A percentile compares a stretch with the other conserved stretches of the same genome.
phyloP scores from a whole-genome alignment of 345 rosid species.

The Linum tenue region DNA sequence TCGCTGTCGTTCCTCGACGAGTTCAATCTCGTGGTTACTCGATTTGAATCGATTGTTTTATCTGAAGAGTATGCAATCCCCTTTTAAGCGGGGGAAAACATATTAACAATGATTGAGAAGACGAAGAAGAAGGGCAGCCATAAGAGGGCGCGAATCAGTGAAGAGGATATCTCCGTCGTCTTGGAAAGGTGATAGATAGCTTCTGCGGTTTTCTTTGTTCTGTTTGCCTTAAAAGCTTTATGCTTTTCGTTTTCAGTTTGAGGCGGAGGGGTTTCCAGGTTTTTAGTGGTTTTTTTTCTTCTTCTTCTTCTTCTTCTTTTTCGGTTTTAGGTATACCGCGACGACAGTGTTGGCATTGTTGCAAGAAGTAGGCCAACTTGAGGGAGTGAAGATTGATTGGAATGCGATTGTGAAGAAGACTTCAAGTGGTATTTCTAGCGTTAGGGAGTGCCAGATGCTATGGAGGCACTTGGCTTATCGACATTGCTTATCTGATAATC shows the following conservation, averaged over 20 bases:
- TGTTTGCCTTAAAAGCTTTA: neutral
- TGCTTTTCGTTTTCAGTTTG: neutral
- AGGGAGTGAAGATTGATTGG: conserved; percentile 51
- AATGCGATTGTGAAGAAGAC: conserved; percentile 50
- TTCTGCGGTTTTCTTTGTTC: neutral
- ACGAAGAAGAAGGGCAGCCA: conserved; percentile 24
- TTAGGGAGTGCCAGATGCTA: conserved; percentile 72
- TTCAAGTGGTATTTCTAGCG: conserved; percentile 56
- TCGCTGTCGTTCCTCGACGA: neutral
- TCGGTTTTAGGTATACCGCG: conserved; percentile 37
- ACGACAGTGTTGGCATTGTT: conserved; percentile 43
- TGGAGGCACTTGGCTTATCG: conserved; percentile 95
- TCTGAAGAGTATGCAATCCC: conserved; percentile 23
- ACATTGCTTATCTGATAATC: conserved; percentile 32
- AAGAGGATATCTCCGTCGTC: conserved; percentile 57
- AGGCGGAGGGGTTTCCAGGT: neutral
- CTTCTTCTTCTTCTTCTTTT: no score
- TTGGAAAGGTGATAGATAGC: conserved; percentile 43
- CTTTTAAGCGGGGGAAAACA: neutral
- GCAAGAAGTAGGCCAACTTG: conserved; percentile 48
- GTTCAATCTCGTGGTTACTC: neutral
- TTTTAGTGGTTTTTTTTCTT: neutral
- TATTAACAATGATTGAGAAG: conserved; percentile 37
- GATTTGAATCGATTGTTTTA: neutral
- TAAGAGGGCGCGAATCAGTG: conserved; percentile 46